Evolutionary conservation across 2,329 filamentous ascomycete genomes (phyloP).

Genomic region (Paecilomyces sp.): DNA sequence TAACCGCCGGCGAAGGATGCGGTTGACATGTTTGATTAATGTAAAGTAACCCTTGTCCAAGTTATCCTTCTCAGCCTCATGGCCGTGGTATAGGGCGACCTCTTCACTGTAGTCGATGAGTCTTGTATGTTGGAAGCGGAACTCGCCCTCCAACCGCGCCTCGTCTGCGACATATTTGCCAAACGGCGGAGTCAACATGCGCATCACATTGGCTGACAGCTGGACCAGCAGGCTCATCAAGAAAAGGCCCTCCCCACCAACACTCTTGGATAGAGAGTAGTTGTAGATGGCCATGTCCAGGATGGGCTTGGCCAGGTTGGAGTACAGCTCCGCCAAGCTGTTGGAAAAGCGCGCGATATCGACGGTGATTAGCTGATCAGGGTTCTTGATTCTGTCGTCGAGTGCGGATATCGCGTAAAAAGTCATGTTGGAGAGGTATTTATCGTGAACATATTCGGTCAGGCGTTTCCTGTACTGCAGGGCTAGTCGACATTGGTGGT

Average conservation of each 20-base stretch:
- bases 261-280: slow-evolving; percentile 83
- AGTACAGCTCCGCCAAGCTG: slow-evolving; percentile 89
- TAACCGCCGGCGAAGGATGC: slow-evolving; percentile 80
- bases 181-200: slow-evolving; percentile 88
- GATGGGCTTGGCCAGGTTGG: slow-evolving; percentile 88
- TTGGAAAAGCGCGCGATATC: slow-evolving; percentile 96
- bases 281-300: slow-evolving; percentile 97
- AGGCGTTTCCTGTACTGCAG: slow-evolving; percentile 87
- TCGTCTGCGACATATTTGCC: slow-evolving; percentile 97
- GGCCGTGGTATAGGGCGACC: slow-evolving; percentile 82
- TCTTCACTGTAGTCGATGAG: slow-evolving; percentile 96
- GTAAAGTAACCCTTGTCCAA: slow-evolving; percentile 99
- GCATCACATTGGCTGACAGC: slow-evolving; percentile 86
- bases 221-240: slow-evolving; percentile 94
- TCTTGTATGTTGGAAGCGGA: slow-evolving; percentile 88
- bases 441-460: slow-evolving; percentile 91
- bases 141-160: slow-evolving; percentile 88
- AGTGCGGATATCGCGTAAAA: slow-evolving; percentile 94
- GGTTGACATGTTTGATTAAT: slow-evolving; percentile 96
- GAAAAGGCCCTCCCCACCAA: slow-evolving; percentile 92
- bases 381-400: slow-evolving; percentile 97
- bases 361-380: slow-evolving; percentile 93
- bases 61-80: slow-evolving; percentile 91
- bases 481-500: slow-evolving; percentile 91
- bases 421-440: slow-evolving; percentile 94